Evolutionary conservation across 2,329 filamentous ascomycete species (phyloP), one percentile per base, ranked within the genome.

Genomic region (Colletotrichum cereale): DNA sequence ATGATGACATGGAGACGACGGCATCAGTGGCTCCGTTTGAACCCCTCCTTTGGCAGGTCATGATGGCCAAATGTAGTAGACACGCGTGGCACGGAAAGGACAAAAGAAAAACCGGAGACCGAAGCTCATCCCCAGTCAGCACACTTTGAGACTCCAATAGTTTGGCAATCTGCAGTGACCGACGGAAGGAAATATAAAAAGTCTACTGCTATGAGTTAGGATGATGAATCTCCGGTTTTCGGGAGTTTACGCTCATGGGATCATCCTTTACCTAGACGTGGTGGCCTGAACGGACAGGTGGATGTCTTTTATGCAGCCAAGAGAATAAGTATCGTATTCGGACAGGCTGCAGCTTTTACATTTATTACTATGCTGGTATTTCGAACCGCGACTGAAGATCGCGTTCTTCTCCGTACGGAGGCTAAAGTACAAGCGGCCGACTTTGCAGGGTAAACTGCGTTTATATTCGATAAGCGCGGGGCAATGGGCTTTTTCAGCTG

Each of bases 171-270:
- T 48, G 55, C 62, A 57, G 66, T 75, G 18, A 70, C 79, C 67
- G 44, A 69, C 68, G 76, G 80, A 69, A 73, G 76, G 74, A 76
- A 67, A 21, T 71, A n/a, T n/a, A n/a, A n/a, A n/a, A n/a, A n/a
- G n/a, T n/a, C n/a, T n/a, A n/a, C n/a, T n/a, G n/a, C n/a, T n/a
- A n/a, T n/a, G n/a, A n/a, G n/a, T n/a, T n/a, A n/a, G n/a, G n/a
- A n/a, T n/a, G n/a, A n/a, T n/a, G n/a, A n/a, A n/a, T n/a, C n/a
- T n/a, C n/a, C n/a, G n/a, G n/a, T n/a, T n/a, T n/a, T n/a, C n/a
- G n/a, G n/a, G n/a, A n/a, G n/a, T n/a, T n/a, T n/a, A n/a, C n/a
- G n/a, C n/a, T n/a, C n/a, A n/a, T n/a, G n/a, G n/a, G n/a, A n/a
- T n/a, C n/a, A n/a, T n/a, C n/a, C n/a, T n/a, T n/a, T n/a, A n/a